Percentiles rank a stretch among this genome's conserved stretches.
Evolutionary conservation across 441 rosid genomes (phyloP).

Genomic region (Breynia disticha): DNA sequence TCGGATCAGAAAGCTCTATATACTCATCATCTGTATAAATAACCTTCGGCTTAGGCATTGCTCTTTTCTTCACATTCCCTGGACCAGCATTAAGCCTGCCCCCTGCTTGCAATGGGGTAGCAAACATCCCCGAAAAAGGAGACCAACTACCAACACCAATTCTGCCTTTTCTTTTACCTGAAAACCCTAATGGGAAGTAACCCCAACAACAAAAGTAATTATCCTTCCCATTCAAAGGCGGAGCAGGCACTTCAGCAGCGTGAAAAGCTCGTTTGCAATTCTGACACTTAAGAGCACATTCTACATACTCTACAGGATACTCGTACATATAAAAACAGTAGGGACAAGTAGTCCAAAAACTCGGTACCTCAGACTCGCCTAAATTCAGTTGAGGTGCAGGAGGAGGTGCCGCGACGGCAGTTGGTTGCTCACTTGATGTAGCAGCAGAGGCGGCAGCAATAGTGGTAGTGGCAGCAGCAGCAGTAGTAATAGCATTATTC

Average conservation of each 20-base stretch:
- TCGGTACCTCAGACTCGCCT: conserved; percentile 19
- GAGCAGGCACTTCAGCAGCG: conserved; percentile 47
- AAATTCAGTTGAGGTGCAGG: not conserved
- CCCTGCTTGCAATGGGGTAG: conserved; percentile 30
- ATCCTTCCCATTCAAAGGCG: conserved; percentile 46
- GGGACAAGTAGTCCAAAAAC: conserved; percentile 91
- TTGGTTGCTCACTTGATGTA: not conserved
- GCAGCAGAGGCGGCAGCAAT: too few species aligned
- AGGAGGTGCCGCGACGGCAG: not conserved
- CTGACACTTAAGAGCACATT: conserved; percentile 62
- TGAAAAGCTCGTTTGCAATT: conserved; percentile 69
- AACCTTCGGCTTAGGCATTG: conserved; percentile 28
- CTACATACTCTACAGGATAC: conserved; percentile 62
- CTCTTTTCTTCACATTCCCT: not conserved
- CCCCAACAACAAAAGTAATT: conserved; percentile 65
- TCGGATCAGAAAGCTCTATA: conserved; percentile 56
- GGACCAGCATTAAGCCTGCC: conserved; percentile 4
- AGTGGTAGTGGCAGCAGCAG: conserved; percentile 3
- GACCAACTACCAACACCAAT: conserved; percentile 47
- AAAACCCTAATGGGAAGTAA: conserved; percentile 55
- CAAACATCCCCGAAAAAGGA: conserved; percentile 62
- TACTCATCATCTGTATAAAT: conserved; percentile 52
- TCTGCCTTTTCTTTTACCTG: conserved; percentile 21
- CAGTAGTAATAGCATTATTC: not conserved
- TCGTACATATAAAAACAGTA: conserved; percentile 67